These are phyloP conservation scores for Cryptococcus amylolentus DNA, from an alignment of 1,284 basidiomycete genomes.

Conservation along the genomic window DNA sequence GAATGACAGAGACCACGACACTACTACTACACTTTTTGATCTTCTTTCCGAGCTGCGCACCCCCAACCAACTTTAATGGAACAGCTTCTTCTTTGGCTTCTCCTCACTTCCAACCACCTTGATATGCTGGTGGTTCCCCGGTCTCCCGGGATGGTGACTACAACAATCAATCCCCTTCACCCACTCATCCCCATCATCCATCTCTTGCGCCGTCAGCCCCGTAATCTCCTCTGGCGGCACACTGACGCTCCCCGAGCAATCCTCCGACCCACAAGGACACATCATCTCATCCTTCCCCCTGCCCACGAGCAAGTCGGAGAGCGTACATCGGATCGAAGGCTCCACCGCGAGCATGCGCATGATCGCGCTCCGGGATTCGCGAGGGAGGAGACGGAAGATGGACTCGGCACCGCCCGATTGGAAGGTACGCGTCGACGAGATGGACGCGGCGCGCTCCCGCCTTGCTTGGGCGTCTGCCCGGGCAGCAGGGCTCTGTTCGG, in stretches of 20 bases:
- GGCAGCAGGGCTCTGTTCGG: neutral
- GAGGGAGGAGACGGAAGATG: slow-evolving; percentile 93
- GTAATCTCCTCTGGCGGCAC: slow-evolving; percentile 46
- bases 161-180: slow-evolving; percentile 70
- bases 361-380: slow-evolving; percentile 82
- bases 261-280: slow-evolving; percentile 64
- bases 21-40: too few relatives aligned
- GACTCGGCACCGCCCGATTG: slow-evolving; percentile 84
- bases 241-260: slow-evolving; percentile 50
- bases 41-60: too few relatives aligned
- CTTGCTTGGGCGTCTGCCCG: slow-evolving; percentile 33
- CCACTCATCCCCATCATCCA: slow-evolving; percentile 56
- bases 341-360: slow-evolving; percentile 93
- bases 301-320: slow-evolving; percentile 88
- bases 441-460: slow-evolving; percentile 42
- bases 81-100: slow-evolving; percentile 50
- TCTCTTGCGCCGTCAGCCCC: slow-evolving; percentile 37
- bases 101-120: slow-evolving; percentile 50
- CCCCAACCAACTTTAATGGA: slow-evolving; percentile 33
- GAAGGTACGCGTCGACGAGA: slow-evolving; percentile 58
- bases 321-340: slow-evolving; percentile 80
- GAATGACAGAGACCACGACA: too few relatives aligned
- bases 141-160: slow-evolving; percentile 51
- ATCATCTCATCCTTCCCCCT: slow-evolving; percentile 68
- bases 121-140: slow-evolving; percentile 45